A percentile compares a stretch with the other conserved stretches of the same genome.
These are phyloP conservation scores for Lodderomyces beijingensis DNA, from an alignment of 1,139 yeast genomes.

Conservation along the genomic window DNA sequence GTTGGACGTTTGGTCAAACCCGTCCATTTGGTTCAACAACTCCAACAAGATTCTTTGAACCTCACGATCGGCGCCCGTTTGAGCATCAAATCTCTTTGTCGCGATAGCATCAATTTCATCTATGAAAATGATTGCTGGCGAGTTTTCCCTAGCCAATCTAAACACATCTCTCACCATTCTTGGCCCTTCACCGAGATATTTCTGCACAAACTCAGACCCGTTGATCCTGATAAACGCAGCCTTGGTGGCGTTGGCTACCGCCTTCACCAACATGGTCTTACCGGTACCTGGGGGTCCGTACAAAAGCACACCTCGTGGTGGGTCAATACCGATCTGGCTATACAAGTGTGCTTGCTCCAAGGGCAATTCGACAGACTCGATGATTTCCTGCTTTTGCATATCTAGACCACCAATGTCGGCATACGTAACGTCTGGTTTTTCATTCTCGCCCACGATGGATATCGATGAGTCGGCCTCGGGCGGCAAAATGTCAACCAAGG, in stretches of 20 bases:
- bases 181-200: constrained; percentile 98
- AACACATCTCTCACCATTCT: constrained; percentile 99
- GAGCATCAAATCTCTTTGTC: constrained; percentile 98
- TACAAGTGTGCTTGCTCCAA: constrained; percentile 93
- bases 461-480: constrained; percentile 98
- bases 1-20: constrained; percentile 92
- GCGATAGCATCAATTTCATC: constrained; percentile 99
- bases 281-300: constrained; percentile 99
- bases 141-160: constrained; percentile 92
- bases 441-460: constrained; percentile 90
- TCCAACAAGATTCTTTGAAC: constrained; percentile 97
- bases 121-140: constrained; percentile 94
- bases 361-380: constrained; percentile 98
- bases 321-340: constrained; percentile 97
- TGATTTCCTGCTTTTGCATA: constrained; percentile 97
- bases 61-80: constrained; percentile 99
- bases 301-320: constrained; percentile 94
- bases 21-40: constrained; percentile 97
- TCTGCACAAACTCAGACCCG: constrained; percentile 97
- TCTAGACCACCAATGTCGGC: constrained; percentile 98
- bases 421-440: constrained; percentile 84
- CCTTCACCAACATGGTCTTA: constrained; percentile 97
- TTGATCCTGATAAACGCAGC: constrained; percentile 95
- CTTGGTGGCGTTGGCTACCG: constrained; percentile 94
- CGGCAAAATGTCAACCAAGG: constrained; percentile 93